Evolutionary conservation across 2,329 filamentous ascomycete genomes (phyloP).

Genomic region (Calonectria pseudoreteaudii): DNA sequence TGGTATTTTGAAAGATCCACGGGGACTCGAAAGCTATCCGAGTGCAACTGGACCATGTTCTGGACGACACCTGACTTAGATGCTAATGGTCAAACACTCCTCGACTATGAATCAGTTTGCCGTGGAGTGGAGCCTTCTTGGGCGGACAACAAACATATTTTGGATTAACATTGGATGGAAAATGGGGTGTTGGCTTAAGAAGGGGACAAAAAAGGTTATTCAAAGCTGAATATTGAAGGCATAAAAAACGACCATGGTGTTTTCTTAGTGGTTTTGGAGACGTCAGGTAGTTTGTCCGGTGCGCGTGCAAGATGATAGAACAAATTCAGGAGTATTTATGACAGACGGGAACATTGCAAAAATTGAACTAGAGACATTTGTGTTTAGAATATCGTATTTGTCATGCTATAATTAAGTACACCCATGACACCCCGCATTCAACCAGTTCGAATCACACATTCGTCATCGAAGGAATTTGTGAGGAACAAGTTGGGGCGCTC

Average conservation of each 20-base stretch:
- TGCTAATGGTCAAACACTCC: constrained; percentile 65
- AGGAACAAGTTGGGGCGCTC: neutral
- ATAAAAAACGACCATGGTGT: neutral
- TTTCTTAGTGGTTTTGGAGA: neutral
- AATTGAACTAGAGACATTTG: neutral
- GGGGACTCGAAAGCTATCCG: constrained; percentile 84
- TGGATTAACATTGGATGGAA: constrained; percentile 59
- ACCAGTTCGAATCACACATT: neutral
- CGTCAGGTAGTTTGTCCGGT: neutral
- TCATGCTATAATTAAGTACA: neutral
- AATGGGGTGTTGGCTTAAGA: neutral
- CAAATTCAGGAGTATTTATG: neutral
- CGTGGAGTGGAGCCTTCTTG: constrained; percentile 72
- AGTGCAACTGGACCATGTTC: constrained; percentile 97
- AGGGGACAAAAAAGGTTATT: neutral
- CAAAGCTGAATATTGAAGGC: neutral
- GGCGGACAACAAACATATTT: constrained; percentile 67
- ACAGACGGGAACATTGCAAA: neutral
- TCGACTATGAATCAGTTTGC: constrained; percentile 82
- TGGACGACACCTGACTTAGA: constrained; percentile 85
- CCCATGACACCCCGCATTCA: neutral
- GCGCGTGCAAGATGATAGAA: neutral
- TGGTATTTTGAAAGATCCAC: constrained; percentile 97
- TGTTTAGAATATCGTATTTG: neutral
- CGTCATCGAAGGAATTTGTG: constrained; percentile 36